Percentiles rank a stretch among this genome's conserved stretches.
Evolutionary conservation across 108 stramenopile species (phyloP).

Genomic region (Schizochytrium sp.): DNA sequence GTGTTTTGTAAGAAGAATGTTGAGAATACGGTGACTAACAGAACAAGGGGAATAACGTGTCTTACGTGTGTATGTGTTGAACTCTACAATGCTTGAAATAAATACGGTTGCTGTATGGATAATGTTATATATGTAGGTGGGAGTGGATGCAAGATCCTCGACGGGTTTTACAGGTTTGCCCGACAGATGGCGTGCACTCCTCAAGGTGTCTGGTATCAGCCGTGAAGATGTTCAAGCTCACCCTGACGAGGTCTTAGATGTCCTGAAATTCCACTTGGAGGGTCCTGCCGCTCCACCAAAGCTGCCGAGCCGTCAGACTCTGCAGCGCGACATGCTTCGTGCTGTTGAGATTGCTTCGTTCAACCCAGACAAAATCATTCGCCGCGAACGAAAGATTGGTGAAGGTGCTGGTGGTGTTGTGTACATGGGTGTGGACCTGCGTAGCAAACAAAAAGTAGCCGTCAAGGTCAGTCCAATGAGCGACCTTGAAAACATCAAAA

Average conservation of each 20-base stretch:
- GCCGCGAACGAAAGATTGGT: slow-evolving; percentile 73
- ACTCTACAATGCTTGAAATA: no score
- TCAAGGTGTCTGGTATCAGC: slow-evolving; percentile 78
- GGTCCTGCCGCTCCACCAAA: slow-evolving; percentile 68
- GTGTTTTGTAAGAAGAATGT: no score
- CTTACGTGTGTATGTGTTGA: no score
- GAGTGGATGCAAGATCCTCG: slow-evolving; percentile 65
- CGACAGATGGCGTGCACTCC: slow-evolving; percentile 69
- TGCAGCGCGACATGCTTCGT: slow-evolving; percentile 50
- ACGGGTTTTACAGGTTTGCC: slow-evolving; percentile 77
- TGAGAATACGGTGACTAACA: no score
- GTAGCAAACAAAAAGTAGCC: slow-evolving; percentile 70
- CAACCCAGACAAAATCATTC: slow-evolving; percentile 73
- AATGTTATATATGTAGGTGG: not conserved
- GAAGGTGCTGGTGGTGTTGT: slow-evolving; percentile 78
- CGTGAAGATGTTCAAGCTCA: slow-evolving; percentile 76
- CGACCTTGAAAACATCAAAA: slow-evolving; percentile 75
- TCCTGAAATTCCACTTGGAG: slow-evolving; percentile 79
- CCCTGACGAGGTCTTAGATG: slow-evolving; percentile 79
- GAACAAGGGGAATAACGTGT: no score
- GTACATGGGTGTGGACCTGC: slow-evolving; percentile 70
- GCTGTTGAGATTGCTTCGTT: slow-evolving; percentile 70
- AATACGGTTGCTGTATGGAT: no score
- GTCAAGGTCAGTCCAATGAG: slow-evolving; percentile 76
- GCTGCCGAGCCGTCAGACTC: slow-evolving; percentile 59